Conservation (phyloP, 108 stramenopile species). For the Cyclotella atomus region DNA sequence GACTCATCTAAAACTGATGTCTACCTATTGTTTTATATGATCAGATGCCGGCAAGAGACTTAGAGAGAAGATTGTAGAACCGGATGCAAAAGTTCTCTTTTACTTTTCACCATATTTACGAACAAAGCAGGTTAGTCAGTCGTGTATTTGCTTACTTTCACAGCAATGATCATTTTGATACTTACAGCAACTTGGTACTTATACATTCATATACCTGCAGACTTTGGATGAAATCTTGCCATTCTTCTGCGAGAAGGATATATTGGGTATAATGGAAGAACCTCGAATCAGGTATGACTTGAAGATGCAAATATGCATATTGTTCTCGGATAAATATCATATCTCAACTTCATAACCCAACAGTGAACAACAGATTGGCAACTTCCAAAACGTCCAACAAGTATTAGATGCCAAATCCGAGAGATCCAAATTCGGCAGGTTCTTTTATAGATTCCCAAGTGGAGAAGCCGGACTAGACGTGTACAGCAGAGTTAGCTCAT, state of each 20-base stretch:
- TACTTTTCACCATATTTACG: constrained; percentile 63
- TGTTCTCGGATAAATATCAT: too few species aligned
- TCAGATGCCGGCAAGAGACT: constrained; percentile 43
- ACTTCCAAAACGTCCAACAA: constrained; percentile 68
- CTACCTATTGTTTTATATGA: constrained; percentile 26
- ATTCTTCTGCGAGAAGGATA: constrained; percentile 43
- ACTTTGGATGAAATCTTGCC: constrained; percentile 47
- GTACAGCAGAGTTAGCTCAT: constrained; percentile 58
- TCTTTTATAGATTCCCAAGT: constrained; percentile 63
- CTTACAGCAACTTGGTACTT: too few species aligned
- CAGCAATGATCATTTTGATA: too few species aligned
- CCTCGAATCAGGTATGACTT: constrained; percentile 65
- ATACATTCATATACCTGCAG: too few species aligned
- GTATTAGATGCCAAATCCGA: constrained; percentile 58
- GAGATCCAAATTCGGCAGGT: constrained; percentile 58
- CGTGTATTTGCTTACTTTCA: too few species aligned
- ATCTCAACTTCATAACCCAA: too few species aligned
- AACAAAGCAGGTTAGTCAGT: constrained; percentile 32
- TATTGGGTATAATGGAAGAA: constrained; percentile 69
- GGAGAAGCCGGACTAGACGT: constrained; percentile 69
- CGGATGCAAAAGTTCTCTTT: constrained; percentile 38
- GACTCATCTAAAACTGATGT: constrained; percentile 60
- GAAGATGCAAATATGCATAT: too few species aligned
- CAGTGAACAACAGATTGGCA: constrained; percentile 83
- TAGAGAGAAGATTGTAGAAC: constrained; percentile 32